phyloP scores from a whole-genome alignment of 1,139 yeast genomes.

The Debaryomyces sp. region DNA sequence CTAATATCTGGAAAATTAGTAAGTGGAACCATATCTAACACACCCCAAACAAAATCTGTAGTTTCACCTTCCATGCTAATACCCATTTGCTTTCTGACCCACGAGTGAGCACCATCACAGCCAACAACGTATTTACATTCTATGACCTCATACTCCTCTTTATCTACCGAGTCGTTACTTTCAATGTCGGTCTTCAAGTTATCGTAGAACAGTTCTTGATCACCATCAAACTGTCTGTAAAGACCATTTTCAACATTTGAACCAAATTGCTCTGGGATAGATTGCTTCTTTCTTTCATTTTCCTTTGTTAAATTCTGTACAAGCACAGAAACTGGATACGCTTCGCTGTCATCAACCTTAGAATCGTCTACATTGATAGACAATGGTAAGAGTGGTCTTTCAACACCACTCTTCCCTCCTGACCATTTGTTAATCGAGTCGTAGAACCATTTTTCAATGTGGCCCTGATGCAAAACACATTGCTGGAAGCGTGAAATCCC shows the following conservation, averaged over 20 bases:
- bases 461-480: constrained; percentile 34
- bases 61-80: constrained; percentile 31
- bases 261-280: constrained; percentile 28
- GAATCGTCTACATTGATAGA: constrained; percentile 24
- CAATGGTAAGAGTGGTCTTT: constrained; percentile 29
- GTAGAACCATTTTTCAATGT: constrained; percentile 29
- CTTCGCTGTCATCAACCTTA: constrained; percentile 19
- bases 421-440: constrained; percentile 30
- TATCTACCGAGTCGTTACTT: constrained; percentile 5
- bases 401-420: constrained; percentile 22
- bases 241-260: constrained; percentile 26
- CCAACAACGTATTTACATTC: constrained; percentile 37
- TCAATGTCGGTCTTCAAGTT: constrained; percentile 12
- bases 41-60: constrained; percentile 42
- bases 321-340: constrained; percentile 31
- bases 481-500: constrained; percentile 34
- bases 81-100: constrained; percentile 30
- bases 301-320: constrained; percentile 18
- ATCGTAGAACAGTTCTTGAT: constrained; percentile 18
- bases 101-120: constrained; percentile 40
- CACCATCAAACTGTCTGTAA: constrained; percentile 33
- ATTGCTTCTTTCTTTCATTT: constrained; percentile 16
- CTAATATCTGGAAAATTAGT: constrained; percentile 41
- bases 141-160: constrained; percentile 17
- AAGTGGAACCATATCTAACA: constrained; percentile 34